Base-by-base conservation (phyloP, 2,329 filamentous ascomycete species). In the Teratosphaeria pseudoeucalypti region DNA sequence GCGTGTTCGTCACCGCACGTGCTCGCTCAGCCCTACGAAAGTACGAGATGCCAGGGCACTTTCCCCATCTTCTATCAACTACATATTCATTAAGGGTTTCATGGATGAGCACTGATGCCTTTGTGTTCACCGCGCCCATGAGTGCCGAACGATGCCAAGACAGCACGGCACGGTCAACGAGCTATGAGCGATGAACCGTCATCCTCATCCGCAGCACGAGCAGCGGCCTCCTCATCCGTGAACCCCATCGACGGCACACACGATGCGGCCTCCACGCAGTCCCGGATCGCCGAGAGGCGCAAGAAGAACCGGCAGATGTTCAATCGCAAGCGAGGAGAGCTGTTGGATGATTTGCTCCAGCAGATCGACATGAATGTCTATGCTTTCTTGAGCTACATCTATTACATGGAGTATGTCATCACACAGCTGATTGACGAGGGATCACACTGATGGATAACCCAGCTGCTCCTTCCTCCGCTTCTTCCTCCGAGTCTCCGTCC, bases 291-390 rank as follows among this genome's bases (percentile, higher is more conserved):
- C 19, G 66, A 67, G 60, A 59, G 64, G 53, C 62, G 65, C 49
- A 68, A 66, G 63, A 67, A 66, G 62, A 72, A 73, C 39, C 60
- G 70, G 19, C 65, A 69, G 59, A 66, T 67, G 60, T 73, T 74
- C 67, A 72, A 72, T 34, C 69, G 72, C 29, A 75, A 75, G 58
- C 76, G 79, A 64, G 72, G 74, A 27, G 73, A 75, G 27, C 72
- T 80, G 63, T 77, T 86, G 49, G 80, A 84, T 65, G 77, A 82
- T 58, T 69, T 85, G 56, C 75, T 85, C 61, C 77, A 79, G 59
- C 78, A 80, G 65, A 71, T 86, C 52, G 84, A 86, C 66, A 77
- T 82, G 65, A 67, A 84, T 55, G 78, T 85, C 59, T 86, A 84
- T 72, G 80, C 83, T 69, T 76, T 86, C 73, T 74, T 86, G 61